Evolutionary conservation across 345 rosid species (phyloP), one percentile per base, ranked within the genome.

Genomic region (Gossypium ekmanianum): DNA sequence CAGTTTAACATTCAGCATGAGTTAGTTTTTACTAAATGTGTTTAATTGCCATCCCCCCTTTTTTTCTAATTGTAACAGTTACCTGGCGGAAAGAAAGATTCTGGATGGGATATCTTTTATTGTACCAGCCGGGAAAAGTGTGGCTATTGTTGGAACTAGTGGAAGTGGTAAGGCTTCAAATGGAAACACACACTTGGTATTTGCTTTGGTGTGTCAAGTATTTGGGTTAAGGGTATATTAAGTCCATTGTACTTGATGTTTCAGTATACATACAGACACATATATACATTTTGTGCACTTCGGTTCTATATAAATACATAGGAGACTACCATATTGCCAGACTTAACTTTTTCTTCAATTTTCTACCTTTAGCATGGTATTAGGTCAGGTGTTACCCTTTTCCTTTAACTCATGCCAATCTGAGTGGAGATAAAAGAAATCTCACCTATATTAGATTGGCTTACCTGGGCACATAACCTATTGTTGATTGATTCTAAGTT

Each of bases 121-220:
- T 48, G 91, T 93, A 61, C 97, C 97, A 13, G 94, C 97, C 68
- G 99, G 97, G 73, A 93, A 91, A 80, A 95, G 98, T 83, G 93
- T 93, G 80, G 99, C 99, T 75, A 91, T 95, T 81, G 98, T 93
- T 77, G 98, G 99, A 76, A 93, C 99, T n/a, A 95, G 99, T 75
- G 98, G 98, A 74, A 95, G 99, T 61, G 98, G 98, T 91, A 88
- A 82, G 88, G 29, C 57, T 78, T 77, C 51, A 11, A 29, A 72
- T 45, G 47, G 47, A 29, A 69, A 63, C 48, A 52, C n/a, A 45
- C 2, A 12, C 63, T 61, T 47, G 62, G 54, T 70, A 1, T 68
- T 17, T 74, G 45, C 65, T 17, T 64, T 70, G 52, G 26, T 18
- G 29, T 57, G 62, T 57, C 14, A 22, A 22, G 29, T 57, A 22